These are phyloP conservation scores for Jatropha podagrica DNA, from an alignment of 441 rosid species.

Conservation along the genomic window DNA sequence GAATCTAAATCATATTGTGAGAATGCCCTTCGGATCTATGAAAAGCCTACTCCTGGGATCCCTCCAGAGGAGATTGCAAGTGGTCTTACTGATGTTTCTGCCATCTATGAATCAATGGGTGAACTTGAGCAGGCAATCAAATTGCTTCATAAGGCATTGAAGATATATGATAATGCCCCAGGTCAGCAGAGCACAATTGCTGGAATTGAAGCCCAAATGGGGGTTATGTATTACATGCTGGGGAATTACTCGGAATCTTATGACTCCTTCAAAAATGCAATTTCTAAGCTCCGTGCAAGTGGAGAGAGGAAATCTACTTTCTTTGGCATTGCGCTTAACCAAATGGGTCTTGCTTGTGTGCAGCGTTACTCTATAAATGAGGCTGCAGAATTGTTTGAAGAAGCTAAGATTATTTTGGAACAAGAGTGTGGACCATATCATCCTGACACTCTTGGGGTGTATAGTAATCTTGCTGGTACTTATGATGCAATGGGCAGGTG, in stretches of 20 bases:
- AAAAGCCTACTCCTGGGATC: conserved; percentile 55
- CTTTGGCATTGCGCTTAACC: conserved; percentile 83
- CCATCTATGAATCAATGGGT: conserved; percentile 82
- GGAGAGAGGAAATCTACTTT: conserved; percentile 83
- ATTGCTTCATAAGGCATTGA: conserved; percentile 63
- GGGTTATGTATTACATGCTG: conserved; percentile 82
- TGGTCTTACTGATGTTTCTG: conserved; percentile 80
- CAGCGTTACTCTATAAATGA: conserved; percentile 65
- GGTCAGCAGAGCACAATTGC: conserved; percentile 78
- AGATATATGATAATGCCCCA: conserved; percentile 53
- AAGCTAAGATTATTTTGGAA: conserved; percentile 75
- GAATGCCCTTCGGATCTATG: conserved; percentile 75
- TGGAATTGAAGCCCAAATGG: conserved; percentile 93
- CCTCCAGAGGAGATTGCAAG: conserved; percentile 72
- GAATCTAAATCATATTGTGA: conserved; percentile 83
- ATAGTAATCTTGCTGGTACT: conserved; percentile 95
- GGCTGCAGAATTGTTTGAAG: conserved; percentile 84
- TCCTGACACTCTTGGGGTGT: conserved; percentile 84
- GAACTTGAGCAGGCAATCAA: conserved; percentile 71
- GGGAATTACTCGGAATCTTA: conserved; percentile 73
- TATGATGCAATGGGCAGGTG: conserved; percentile 99
- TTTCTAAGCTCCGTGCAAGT: conserved; percentile 63
- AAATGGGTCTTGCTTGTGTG: conserved; percentile 90
- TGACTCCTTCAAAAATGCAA: conserved; percentile 57
- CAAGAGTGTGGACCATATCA: conserved; percentile 86